A percentile compares a stretch with the other conserved stretches of the same genome.
Conservation (phyloP, 2,329 filamentous ascomycete genomes). For the Teratosphaeria nubilosa region DNA sequence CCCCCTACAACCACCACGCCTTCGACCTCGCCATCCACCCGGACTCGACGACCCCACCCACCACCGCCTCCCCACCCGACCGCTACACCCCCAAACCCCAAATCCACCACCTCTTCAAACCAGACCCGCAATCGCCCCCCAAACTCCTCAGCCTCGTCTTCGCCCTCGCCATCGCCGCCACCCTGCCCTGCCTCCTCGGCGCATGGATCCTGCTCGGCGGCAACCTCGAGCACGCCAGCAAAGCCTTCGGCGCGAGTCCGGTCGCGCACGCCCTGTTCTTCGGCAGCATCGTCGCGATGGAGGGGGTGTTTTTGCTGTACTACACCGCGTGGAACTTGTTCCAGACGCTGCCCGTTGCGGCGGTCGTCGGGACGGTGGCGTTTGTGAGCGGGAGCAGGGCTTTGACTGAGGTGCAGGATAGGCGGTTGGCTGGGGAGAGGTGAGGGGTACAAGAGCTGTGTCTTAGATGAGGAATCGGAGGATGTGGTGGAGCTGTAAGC, state of each 20-base stretch:
- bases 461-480: too few species aligned
- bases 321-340: slow-evolving; percentile 89
- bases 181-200: slow-evolving; percentile 63
- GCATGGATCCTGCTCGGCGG: slow-evolving; percentile 71
- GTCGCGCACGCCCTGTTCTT: slow-evolving; percentile 77
- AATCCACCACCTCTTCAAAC: slow-evolving; percentile 84
- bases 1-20: slow-evolving; percentile 55
- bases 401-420: slow-evolving; percentile 81
- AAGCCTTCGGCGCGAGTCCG: slow-evolving; percentile 66
- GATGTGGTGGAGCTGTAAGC: too few species aligned
- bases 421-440: slow-evolving; percentile 64
- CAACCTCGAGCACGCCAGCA: slow-evolving; percentile 67
- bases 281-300: slow-evolving; percentile 75
- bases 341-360: slow-evolving; percentile 68
- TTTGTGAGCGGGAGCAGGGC: slow-evolving; percentile 85
- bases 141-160: slow-evolving; percentile 72
- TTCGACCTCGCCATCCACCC: slow-evolving; percentile 63
- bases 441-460: slow-evolving; percentile 19
- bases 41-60: slow-evolving; percentile 51
- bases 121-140: slow-evolving; percentile 70
- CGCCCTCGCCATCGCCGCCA: slow-evolving; percentile 58
- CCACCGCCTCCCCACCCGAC: slow-evolving; percentile 55
- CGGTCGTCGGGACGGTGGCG: slow-evolving; percentile 56
- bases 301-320: slow-evolving; percentile 89
- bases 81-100: slow-evolving; percentile 76